phyloP scores from a whole-genome alignment of 2,329 filamentous ascomycete species.

The Colletotrichum neosansevieriae region DNA sequence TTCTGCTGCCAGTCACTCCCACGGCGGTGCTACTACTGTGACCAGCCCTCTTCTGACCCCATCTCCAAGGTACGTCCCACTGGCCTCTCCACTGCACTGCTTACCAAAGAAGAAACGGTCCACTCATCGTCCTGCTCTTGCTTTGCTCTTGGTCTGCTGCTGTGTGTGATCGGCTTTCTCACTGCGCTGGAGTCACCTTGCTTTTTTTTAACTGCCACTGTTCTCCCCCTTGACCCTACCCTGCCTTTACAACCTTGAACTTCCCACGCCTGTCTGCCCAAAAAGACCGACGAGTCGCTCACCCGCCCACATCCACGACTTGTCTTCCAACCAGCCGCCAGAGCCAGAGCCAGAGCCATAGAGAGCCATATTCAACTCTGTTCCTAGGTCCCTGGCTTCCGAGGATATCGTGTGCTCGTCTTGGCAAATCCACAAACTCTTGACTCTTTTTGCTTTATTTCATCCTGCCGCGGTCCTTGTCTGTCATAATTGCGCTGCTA shows the following conservation, averaged over 20 bases:
- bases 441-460: slow-evolving; percentile 41
- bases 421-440: slow-evolving; percentile 35
- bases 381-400: slow-evolving; percentile 19
- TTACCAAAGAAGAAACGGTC: slow-evolving; percentile 39
- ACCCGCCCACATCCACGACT: slow-evolving; percentile 6
- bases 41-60: slow-evolving; percentile 37
- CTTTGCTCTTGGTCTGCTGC: slow-evolving; percentile 6
- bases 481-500: slow-evolving; percentile 35
- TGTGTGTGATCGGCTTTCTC: slow-evolving; percentile 7
- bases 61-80: slow-evolving; percentile 39
- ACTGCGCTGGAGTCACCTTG: neutral
- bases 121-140: slow-evolving; percentile 37
- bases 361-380: no score
- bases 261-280: slow-evolving; percentile 21
- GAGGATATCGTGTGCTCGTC: slow-evolving; percentile 25
- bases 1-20: slow-evolving; percentile 13
- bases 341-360: slow-evolving; percentile 1
- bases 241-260: slow-evolving; percentile 28
- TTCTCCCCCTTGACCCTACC: slow-evolving; percentile 23
- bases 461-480: slow-evolving; percentile 21
- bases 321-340: neutral
- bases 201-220: slow-evolving; percentile 9
- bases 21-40: slow-evolving; percentile 25
- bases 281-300: slow-evolving; percentile 23
- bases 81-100: slow-evolving; percentile 29